phyloP scores from a whole-genome alignment of 306 rosid species.

The Pyrus communis region DNA sequence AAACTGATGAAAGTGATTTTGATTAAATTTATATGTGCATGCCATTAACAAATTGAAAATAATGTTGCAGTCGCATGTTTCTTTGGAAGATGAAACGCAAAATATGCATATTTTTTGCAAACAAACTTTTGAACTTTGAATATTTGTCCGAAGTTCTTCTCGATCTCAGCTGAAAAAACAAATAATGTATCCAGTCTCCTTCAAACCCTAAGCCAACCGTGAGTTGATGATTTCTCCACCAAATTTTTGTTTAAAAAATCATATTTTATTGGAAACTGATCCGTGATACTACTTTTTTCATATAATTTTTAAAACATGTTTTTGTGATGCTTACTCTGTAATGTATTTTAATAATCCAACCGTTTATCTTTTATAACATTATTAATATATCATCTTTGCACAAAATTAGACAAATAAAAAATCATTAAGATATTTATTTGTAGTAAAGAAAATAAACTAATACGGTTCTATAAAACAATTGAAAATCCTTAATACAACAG shows the following conservation, averaged over 20 bases:
- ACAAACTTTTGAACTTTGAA: conserved; percentile 3
- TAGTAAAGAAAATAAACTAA: too few relatives aligned
- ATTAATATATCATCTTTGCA: too few relatives aligned
- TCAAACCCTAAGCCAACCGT: neutral
- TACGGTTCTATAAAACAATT: too few relatives aligned
- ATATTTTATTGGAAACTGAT: too few relatives aligned
- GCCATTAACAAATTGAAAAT: neutral
- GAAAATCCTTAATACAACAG: too few relatives aligned
- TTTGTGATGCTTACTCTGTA: too few relatives aligned
- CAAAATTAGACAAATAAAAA: too few relatives aligned
- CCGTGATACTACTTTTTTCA: too few relatives aligned
- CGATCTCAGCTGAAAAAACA: neutral
- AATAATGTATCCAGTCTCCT: neutral
- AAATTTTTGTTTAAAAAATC: neutral
- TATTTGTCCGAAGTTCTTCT: neutral
- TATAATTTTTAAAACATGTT: too few relatives aligned
- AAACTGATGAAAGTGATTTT: neutral
- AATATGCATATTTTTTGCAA: neutral
- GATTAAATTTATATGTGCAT: neutral
- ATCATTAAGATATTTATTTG: too few relatives aligned
- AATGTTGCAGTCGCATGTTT: neutral
- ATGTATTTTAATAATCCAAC: too few relatives aligned
- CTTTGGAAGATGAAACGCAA: neutral
- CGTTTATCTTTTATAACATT: too few relatives aligned
- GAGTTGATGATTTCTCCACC: neutral